Conservation (phyloP, 1,139 yeast species). For the Hyphopichia wangnamkhiaoensis region DNA sequence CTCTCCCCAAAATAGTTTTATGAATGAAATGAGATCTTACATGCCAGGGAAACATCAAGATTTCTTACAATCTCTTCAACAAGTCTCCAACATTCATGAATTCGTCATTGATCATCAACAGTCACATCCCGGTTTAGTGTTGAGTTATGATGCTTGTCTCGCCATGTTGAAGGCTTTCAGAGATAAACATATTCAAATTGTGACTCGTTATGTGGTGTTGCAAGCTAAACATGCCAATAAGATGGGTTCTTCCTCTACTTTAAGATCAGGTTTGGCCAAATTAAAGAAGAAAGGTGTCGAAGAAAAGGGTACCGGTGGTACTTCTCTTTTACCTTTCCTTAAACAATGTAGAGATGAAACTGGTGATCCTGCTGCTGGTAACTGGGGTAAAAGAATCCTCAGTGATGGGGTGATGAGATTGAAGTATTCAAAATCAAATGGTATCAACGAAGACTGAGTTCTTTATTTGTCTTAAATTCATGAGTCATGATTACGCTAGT, state of each 20-base stretch:
- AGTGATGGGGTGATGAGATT: constrained; percentile 58
- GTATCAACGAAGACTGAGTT: constrained; percentile 29
- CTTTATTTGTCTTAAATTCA: not conserved
- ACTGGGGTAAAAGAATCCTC: constrained; percentile 80
- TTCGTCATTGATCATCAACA: constrained; percentile 52
- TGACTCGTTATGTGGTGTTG: constrained; percentile 78
- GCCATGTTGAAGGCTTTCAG: constrained; percentile 88
- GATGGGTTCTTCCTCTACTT: constrained; percentile 54
- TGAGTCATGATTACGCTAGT: not conserved
- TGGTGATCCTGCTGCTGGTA: constrained; percentile 87
- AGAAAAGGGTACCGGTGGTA: constrained; percentile 91
- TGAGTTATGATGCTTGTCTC: constrained; percentile 85
- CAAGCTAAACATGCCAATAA: constrained; percentile 63
- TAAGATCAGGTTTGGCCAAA: constrained; percentile 64
- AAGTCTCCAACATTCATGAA: constrained; percentile 60
- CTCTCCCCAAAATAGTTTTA: constrained; percentile 53
- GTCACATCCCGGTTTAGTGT: constrained; percentile 53
- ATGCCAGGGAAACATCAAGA: constrained; percentile 88
- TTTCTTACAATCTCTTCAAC: constrained; percentile 61
- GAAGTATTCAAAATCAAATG: constrained; percentile 37
- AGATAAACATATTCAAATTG: constrained; percentile 91
- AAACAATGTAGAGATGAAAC: constrained; percentile 97
- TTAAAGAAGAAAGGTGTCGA: constrained; percentile 44
- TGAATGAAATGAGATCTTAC: constrained; percentile 80
- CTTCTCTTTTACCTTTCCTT: constrained; percentile 84